Conservation (phyloP, 148 eudicot species). For the Silene uniflora region DNA sequence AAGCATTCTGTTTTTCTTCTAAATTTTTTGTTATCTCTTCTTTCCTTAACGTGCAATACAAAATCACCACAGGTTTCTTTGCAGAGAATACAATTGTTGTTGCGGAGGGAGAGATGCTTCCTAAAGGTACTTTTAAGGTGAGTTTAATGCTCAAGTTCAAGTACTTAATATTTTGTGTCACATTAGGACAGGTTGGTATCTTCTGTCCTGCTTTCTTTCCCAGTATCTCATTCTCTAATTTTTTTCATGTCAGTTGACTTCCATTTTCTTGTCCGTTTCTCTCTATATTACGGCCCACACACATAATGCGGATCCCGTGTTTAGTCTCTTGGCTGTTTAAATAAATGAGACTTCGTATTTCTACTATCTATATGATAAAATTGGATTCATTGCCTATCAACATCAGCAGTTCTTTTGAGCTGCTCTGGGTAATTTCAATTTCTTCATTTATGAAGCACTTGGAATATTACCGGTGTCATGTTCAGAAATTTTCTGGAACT, state of each 20-base stretch:
- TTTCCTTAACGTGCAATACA: constrained; percentile 70
- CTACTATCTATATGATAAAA: not conserved
- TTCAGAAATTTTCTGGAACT: not conserved
- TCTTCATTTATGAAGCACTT: constrained; percentile 3
- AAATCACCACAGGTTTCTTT: constrained; percentile 83
- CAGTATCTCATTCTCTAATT: not conserved
- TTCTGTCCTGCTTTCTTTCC: not conserved
- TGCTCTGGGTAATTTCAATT: not conserved
- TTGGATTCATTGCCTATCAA: not conserved
- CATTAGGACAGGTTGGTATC: not conserved
- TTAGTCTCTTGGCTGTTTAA: not conserved
- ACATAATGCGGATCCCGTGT: not conserved
- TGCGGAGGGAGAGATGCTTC: constrained; percentile 90
- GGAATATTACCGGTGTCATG: not conserved
- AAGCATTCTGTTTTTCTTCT: not conserved
- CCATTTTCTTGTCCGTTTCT: not conserved
- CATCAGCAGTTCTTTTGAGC: not conserved
- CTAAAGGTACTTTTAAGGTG: constrained; percentile 82
- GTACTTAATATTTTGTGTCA: not conserved
- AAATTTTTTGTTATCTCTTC: not conserved
- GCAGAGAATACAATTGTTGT: constrained; percentile 80
- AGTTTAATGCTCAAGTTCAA: constrained; percentile 5
- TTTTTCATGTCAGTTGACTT: not conserved
- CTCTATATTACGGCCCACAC: not conserved
- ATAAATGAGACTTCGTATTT: not conserved